Conservation (phyloP, 306 rosid genomes). For the Luffa aegyptiaca region DNA sequence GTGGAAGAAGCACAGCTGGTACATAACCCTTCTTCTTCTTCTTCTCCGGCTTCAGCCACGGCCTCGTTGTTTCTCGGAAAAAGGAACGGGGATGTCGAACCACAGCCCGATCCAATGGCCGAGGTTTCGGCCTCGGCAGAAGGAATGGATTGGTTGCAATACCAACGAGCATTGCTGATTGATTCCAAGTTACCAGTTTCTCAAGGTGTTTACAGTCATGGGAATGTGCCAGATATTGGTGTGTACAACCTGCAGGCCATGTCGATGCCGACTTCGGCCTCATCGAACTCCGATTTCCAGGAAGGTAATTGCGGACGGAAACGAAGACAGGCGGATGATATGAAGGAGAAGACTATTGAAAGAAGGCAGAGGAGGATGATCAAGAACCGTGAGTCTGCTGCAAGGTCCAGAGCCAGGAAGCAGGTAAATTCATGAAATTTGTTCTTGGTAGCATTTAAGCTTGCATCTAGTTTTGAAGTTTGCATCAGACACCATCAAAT, state of each 20-base stretch:
- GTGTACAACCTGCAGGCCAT: not conserved
- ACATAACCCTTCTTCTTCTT: not conserved
- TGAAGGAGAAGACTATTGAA: constrained; percentile 27
- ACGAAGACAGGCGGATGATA: constrained; percentile 17
- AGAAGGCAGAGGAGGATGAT: constrained; percentile 56
- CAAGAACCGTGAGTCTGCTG: constrained; percentile 59
- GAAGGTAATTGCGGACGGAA: constrained; percentile 7
- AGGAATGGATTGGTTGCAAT: not conserved
- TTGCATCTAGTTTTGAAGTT: not conserved
- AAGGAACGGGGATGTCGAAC: not conserved
- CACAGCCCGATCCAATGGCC: not conserved
- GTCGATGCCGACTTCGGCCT: not conserved
- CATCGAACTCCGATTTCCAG: not conserved
- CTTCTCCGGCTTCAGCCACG: not conserved
- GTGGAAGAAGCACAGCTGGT: not conserved
- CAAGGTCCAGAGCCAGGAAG: constrained; percentile 57
- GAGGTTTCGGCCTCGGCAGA: not conserved
- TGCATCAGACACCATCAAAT: not conserved
- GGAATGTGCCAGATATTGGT: not conserved
- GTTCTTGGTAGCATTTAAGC: not conserved
- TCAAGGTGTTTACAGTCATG: not conserved
- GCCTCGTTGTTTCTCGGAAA: not conserved
- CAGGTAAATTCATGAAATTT: constrained; percentile 25
- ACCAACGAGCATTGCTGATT: not conserved
- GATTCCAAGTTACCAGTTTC: constrained; percentile 10